These are phyloP conservation scores for Amanita pallidorosea DNA, from an alignment of 768 basidiomycete species.

Conservation along the genomic window DNA sequence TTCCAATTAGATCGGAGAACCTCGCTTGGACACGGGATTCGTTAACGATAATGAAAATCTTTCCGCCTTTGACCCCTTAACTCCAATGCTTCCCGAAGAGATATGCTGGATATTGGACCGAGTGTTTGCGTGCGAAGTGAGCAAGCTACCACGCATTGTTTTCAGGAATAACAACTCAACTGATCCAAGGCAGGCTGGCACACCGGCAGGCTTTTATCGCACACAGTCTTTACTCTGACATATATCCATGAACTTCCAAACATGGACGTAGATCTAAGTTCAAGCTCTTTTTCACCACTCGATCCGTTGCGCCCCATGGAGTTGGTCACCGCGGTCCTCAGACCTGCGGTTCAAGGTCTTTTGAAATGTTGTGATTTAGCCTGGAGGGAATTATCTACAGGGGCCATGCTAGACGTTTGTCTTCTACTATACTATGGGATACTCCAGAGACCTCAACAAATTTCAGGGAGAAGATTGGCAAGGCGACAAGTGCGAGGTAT, in stretches of 20 bases:
- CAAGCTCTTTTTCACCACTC: slow-evolving; percentile 12
- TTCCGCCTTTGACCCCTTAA: slow-evolving; percentile 51
- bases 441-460: slow-evolving; percentile 7
- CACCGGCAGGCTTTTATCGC: slow-evolving; percentile 71
- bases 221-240: slow-evolving; percentile 74
- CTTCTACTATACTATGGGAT: slow-evolving; percentile 7
- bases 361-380: slow-evolving; percentile 76
- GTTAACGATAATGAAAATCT: slow-evolving; percentile 27
- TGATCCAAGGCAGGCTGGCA: slow-evolving; percentile 68
- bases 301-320: slow-evolving; percentile 45
- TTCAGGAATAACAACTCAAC: neutral
- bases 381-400: slow-evolving; percentile 75
- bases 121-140: slow-evolving; percentile 69
- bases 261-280: slow-evolving; percentile 45
- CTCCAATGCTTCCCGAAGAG: slow-evolving; percentile 63
- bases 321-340: slow-evolving; percentile 58
- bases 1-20: slow-evolving; percentile 68
- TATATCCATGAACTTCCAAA: slow-evolving; percentile 57
- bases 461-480: slow-evolving; percentile 80
- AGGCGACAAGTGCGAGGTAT: slow-evolving; percentile 78
- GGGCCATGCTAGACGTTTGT: slow-evolving; percentile 67
- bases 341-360: slow-evolving; percentile 54
- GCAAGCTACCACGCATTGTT: slow-evolving; percentile 6
- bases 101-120: slow-evolving; percentile 84
- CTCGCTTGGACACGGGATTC: slow-evolving; percentile 80